phyloP scores from a whole-genome alignment of 257 asterid species.

The Ehretia macrophylla region DNA sequence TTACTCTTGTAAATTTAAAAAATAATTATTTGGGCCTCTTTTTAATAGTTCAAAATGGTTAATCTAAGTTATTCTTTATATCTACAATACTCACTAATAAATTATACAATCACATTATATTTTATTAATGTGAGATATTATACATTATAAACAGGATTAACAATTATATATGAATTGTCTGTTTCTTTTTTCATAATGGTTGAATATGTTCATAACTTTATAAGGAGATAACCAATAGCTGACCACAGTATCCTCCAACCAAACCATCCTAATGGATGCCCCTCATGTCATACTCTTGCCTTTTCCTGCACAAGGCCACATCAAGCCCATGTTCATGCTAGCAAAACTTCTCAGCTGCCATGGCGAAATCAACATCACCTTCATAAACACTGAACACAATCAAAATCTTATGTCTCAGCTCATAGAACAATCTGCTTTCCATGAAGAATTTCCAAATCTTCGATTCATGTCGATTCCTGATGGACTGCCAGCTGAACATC shows the following conservation, averaged over 20 bases:
- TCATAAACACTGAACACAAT: constrained; percentile 35
- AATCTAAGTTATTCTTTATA: too few species aligned
- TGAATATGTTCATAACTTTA: too few species aligned
- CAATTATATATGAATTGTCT: too few species aligned
- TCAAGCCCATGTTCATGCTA: constrained; percentile 42
- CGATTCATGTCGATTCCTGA: constrained; percentile 31
- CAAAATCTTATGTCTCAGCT: constrained; percentile 3
- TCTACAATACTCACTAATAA: too few species aligned
- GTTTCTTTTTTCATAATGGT: too few species aligned
- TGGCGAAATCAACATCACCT: constrained; percentile 26
- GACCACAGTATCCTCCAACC: too few species aligned
- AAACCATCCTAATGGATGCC: constrained; percentile 12
- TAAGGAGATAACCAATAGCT: background rate
- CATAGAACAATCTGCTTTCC: constrained; percentile 16
- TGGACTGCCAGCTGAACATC: constrained; percentile 41
- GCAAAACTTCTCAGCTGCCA: constrained; percentile 37
- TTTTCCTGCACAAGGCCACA: constrained; percentile 50
- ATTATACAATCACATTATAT: too few species aligned
- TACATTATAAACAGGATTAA: too few species aligned
- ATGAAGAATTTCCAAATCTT: constrained; percentile 21
- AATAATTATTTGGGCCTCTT: too few species aligned
- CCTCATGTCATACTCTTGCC: constrained; percentile 37
- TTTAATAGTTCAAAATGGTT: too few species aligned
- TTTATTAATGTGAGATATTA: too few species aligned
- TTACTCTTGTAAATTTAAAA: too few species aligned